These are phyloP conservation scores for Penicillium sp. DNA, from an alignment of 2,329 filamentous ascomycete species.

Conservation along the genomic window DNA sequence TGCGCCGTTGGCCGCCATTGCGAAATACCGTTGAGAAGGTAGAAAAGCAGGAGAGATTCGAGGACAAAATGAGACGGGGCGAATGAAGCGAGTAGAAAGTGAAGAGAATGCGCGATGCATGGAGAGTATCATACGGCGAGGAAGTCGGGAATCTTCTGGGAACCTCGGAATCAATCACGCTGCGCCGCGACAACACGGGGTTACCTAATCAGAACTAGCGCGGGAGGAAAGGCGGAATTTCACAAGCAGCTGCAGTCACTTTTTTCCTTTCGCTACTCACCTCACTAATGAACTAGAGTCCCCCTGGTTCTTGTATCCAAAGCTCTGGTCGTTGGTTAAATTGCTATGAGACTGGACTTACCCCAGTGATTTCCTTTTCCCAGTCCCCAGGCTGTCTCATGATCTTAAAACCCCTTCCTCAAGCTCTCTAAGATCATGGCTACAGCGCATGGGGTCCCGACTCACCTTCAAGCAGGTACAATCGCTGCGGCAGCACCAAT, in stretches of 20 bases:
- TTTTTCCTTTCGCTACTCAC: constrained; percentile 8
- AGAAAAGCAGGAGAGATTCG: not conserved
- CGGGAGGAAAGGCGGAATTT: constrained; percentile 10
- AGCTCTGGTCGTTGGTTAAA: not conserved
- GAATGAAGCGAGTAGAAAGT: constrained; percentile 6
- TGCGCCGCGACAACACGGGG: not conserved
- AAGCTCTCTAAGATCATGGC: constrained; percentile 29
- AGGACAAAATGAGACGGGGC: constrained; percentile 1
- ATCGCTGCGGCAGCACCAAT: constrained; percentile 27
- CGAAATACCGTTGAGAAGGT: constrained; percentile 6
- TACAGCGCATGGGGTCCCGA: constrained; percentile 26
- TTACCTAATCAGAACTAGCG: constrained; percentile 21
- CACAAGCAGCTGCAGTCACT: constrained; percentile 7
- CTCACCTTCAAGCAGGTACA: constrained; percentile 34
- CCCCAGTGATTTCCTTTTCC: not conserved
- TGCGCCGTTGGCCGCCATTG: constrained; percentile 25
- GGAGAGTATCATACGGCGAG: not conserved
- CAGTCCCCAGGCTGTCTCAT: constrained; percentile 3
- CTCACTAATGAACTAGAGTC: constrained; percentile 1
- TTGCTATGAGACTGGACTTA: constrained; percentile 3
- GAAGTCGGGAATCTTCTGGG: not conserved
- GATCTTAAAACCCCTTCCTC: constrained; percentile 10
- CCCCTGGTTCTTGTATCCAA: not conserved
- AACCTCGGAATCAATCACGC: not conserved
- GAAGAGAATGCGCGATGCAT: constrained; percentile 18